Conservation (phyloP, 805 yeast genomes). For the Candida parachauliodes region DNA sequence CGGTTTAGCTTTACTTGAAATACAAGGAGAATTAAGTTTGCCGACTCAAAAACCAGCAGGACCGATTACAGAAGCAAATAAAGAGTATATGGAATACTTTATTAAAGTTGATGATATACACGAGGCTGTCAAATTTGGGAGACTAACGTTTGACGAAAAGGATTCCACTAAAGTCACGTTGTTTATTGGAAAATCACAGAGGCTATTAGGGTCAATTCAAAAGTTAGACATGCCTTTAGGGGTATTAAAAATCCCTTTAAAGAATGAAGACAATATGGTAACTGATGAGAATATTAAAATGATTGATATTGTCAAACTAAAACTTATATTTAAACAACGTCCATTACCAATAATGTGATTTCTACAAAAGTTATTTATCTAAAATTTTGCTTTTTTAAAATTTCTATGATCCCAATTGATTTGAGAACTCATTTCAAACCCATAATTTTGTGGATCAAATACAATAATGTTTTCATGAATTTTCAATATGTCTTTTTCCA, state of each 20-base stretch:
- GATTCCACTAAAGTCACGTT: conserved; percentile 47
- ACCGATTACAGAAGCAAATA: conserved; percentile 19
- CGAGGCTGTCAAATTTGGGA: conserved; percentile 52
- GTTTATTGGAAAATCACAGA: conserved; percentile 65
- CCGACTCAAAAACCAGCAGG: conserved; percentile 33
- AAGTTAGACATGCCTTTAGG: conserved; percentile 65
- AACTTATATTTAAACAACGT: conserved; percentile 60
- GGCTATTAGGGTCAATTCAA: conserved; percentile 60
- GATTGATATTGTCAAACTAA: conserved; percentile 56
- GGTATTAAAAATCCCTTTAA: conserved; percentile 44
- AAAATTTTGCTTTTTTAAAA: conserved; percentile 12
- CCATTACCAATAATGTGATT: conserved; percentile 75
- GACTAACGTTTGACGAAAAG: conserved; percentile 40
- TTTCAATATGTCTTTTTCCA: conserved; percentile 38
- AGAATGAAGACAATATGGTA: conserved; percentile 14
- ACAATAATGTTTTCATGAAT: conserved; percentile 25
- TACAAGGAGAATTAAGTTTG: conserved; percentile 67
- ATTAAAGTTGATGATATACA: conserved; percentile 28
- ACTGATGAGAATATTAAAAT: conserved; percentile 39
- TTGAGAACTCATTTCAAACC: conserved; percentile 11
- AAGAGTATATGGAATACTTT: conserved; percentile 32
- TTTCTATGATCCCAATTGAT: conserved; percentile 15
- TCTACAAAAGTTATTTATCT: neutral
- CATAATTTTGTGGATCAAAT: conserved; percentile 15
- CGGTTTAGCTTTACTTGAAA: conserved; percentile 63